These are phyloP conservation scores for Cyberlindnera galapagoensis DNA, from an alignment of 805 yeast genomes.

Conservation along the genomic window DNA sequence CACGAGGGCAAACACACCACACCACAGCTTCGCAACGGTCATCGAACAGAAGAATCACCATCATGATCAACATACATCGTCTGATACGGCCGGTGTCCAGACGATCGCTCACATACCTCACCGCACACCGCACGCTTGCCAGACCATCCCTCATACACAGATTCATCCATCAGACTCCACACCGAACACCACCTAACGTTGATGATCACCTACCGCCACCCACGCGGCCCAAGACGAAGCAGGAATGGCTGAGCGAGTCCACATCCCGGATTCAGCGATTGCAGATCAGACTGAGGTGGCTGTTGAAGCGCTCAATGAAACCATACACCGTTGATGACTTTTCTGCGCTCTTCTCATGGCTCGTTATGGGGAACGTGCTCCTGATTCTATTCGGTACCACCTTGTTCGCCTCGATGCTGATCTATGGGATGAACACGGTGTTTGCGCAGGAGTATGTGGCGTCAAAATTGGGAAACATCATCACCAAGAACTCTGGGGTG, in stretches of 20 bases:
- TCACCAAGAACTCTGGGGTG: slow-evolving; percentile 77
- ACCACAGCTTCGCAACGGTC: too few species aligned
- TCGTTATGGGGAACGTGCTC: slow-evolving; percentile 78
- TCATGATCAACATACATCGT: too few species aligned
- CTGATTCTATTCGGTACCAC: slow-evolving; percentile 85
- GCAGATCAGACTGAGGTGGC: slow-evolving; percentile 59
- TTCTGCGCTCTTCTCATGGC: slow-evolving; percentile 87
- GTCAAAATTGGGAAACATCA: slow-evolving; percentile 66
- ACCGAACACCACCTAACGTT: too few species aligned
- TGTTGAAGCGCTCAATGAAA: slow-evolving; percentile 63
- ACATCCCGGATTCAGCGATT: slow-evolving; percentile 34
- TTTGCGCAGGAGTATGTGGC: slow-evolving; percentile 73
- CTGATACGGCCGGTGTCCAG: too few species aligned
- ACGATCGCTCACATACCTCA: too few species aligned
- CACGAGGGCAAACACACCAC: too few species aligned
- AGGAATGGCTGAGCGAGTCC: slow-evolving; percentile 38
- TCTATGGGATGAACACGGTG: slow-evolving; percentile 60
- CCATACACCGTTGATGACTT: slow-evolving; percentile 93
- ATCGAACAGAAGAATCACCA: too few species aligned
- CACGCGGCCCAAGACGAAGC: slow-evolving; percentile 26
- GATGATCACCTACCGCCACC: too few species aligned
- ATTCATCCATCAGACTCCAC: too few species aligned
- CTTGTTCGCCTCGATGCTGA: slow-evolving; percentile 76
- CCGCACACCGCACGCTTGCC: too few species aligned
- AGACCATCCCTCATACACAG: too few species aligned